phyloP scores from a whole-genome alignment of 2,329 filamentous ascomycete species.

The Penicillium glabrum region DNA sequence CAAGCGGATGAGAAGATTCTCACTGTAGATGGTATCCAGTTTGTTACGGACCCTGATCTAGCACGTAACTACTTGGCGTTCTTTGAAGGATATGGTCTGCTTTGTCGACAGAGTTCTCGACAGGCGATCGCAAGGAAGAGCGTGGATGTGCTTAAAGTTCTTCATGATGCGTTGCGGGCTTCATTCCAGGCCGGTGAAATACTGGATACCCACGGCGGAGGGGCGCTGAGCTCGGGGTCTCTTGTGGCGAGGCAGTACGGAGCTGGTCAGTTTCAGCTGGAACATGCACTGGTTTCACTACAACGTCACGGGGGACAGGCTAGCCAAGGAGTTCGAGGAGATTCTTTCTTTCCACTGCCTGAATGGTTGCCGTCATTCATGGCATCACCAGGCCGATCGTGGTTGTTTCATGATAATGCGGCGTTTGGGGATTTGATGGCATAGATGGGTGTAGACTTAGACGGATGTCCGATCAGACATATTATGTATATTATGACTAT shows the following conservation, averaged over 20 bases:
- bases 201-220: background rate
- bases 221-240: background rate
- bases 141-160: constrained; percentile 7
- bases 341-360: constrained; percentile 2
- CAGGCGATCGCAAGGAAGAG: constrained; percentile 9
- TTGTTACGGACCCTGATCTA: constrained; percentile 6
- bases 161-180: constrained; percentile 6
- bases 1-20: constrained; percentile 11
- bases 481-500: background rate
- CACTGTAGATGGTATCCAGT: constrained; percentile 5
- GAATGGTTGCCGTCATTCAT: constrained; percentile 16
- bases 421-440: constrained; percentile 10
- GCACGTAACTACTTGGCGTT: constrained; percentile 7
- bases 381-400: constrained; percentile 9
- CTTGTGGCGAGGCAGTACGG: background rate
- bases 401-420: constrained; percentile 12
- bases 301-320: constrained; percentile 5
- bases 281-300: constrained; percentile 12
- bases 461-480: background rate
- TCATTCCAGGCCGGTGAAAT: background rate
- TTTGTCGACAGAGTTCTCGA: constrained; percentile 9
- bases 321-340: background rate
- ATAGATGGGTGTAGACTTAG: background rate
- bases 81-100: constrained; percentile 10
- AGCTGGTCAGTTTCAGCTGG: constrained; percentile 7